phyloP scores from a whole-genome alignment of 2,329 filamentous ascomycete genomes.

The Balansia obtecta region DNA sequence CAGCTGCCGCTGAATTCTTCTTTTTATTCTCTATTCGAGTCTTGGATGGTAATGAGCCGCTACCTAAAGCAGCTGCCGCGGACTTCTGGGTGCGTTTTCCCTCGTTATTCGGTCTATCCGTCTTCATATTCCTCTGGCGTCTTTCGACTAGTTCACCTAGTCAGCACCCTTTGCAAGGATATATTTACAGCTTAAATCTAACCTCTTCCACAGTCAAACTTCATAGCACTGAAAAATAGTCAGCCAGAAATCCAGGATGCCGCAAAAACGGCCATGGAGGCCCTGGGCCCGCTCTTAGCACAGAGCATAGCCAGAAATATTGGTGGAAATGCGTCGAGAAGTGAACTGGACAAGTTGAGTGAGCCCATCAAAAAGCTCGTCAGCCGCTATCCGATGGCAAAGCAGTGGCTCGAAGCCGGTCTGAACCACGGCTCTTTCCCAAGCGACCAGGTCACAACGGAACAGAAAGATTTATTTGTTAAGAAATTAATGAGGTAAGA shows the following conservation, averaged over 20 bases:
- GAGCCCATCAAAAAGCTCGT: slow-evolving; percentile 61
- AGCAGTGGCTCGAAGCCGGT: slow-evolving; percentile 50
- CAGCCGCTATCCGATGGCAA: slow-evolving; percentile 39
- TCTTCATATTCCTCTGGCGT: not conserved
- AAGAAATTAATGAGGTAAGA: slow-evolving; percentile 50
- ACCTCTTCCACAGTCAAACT: slow-evolving; percentile 32
- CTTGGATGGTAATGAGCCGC: slow-evolving; percentile 56
- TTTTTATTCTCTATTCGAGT: slow-evolving; percentile 62
- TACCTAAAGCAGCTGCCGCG: slow-evolving; percentile 62
- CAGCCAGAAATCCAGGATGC: slow-evolving; percentile 29
- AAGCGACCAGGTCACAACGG: slow-evolving; percentile 41
- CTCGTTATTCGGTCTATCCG: not conserved
- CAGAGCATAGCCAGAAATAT: slow-evolving; percentile 51
- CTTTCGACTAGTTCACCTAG: not conserved
- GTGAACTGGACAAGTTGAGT: slow-evolving; percentile 58
- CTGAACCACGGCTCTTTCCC: slow-evolving; percentile 44
- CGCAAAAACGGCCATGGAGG: slow-evolving; percentile 37
- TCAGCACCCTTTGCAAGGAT: not conserved
- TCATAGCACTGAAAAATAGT: slow-evolving; percentile 35
- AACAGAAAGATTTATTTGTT: slow-evolving; percentile 52
- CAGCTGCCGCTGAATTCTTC: slow-evolving; percentile 48
- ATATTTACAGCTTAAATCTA: not conserved
- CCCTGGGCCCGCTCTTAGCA: slow-evolving; percentile 49
- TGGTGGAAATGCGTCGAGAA: slow-evolving; percentile 54
- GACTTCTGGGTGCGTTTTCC: slow-evolving; percentile 57